Conservation (phyloP, 2,329 filamentous ascomycete species). For the Fonsecaea nubica region DNA sequence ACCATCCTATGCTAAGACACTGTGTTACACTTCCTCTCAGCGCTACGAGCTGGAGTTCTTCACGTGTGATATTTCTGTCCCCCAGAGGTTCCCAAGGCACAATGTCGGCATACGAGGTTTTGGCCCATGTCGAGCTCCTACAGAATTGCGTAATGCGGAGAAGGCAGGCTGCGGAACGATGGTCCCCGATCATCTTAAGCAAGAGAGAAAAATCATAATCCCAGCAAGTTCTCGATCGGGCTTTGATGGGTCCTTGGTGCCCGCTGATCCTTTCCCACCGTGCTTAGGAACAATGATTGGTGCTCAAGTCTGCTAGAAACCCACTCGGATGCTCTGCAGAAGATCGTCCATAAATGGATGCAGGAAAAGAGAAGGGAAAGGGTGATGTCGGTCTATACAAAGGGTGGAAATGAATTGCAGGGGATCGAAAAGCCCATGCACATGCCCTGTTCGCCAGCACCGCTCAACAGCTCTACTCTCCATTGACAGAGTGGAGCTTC, state of each 20-base stretch:
- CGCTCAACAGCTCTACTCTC: background rate
- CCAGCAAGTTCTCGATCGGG: background rate
- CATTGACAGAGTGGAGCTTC: background rate
- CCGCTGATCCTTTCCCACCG: background rate
- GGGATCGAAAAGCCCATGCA: background rate
- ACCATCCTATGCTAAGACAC: background rate
- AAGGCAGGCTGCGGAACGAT: background rate
- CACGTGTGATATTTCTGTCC: background rate
- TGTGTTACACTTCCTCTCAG: background rate
- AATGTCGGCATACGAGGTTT: background rate
- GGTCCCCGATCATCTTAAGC: background rate
- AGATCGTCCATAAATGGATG: background rate
- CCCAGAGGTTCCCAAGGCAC: background rate
- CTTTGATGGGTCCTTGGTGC: background rate
- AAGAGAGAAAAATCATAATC: background rate
- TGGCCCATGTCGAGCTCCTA: background rate
- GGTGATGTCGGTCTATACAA: background rate
- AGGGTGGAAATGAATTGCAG: background rate
- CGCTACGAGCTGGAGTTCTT: background rate
- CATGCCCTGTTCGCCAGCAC: background rate
- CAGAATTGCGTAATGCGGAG: constrained; percentile 2
- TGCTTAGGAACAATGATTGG: background rate
- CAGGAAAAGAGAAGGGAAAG: background rate
- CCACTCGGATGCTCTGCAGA: background rate
- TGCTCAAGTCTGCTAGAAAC: background rate